Conservation (phyloP, 169 alveolate genomes). For the Plasmodium cynomolgi region DNA sequence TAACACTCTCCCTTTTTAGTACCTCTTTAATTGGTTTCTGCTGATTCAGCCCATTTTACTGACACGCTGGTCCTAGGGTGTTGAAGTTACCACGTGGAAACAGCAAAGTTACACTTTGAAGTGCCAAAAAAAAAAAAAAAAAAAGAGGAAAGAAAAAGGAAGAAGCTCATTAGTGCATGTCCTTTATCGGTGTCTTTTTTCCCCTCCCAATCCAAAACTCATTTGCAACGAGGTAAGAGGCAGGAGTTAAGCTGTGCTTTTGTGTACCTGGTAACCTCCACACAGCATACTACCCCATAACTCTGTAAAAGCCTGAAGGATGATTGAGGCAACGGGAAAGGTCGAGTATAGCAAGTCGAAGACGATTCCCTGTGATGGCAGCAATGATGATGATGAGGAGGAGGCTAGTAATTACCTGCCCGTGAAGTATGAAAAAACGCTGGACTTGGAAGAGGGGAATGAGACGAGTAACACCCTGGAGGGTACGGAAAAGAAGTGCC, state of each 20-base stretch:
- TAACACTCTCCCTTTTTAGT: neutral
- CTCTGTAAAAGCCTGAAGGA: neutral
- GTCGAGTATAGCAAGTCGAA: constrained; percentile 39
- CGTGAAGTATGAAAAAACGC: constrained; percentile 7
- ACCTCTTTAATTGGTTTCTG: neutral
- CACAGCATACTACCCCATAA: neutral
- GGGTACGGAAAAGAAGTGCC: neutral
- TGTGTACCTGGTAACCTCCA: neutral
- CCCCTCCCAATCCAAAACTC: neutral
- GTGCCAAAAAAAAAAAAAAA: neutral
- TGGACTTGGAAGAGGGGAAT: neutral
- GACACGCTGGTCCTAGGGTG: neutral
- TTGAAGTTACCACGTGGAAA: neutral
- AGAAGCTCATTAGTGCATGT: neutral
- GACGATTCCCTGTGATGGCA: constrained; percentile 26
- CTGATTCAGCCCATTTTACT: neutral
- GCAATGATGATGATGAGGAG: neutral
- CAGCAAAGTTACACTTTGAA: neutral
- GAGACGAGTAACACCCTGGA: neutral
- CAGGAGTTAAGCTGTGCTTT: neutral
- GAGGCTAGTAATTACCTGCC: neutral
- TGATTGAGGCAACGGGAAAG: constrained; percentile 26
- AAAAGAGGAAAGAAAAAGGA: neutral
- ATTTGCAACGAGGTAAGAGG: neutral
- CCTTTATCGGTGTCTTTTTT: neutral